phyloP scores from a whole-genome alignment of 2,329 filamentous ascomycete genomes.

The Penicillium sclerotiorum region DNA sequence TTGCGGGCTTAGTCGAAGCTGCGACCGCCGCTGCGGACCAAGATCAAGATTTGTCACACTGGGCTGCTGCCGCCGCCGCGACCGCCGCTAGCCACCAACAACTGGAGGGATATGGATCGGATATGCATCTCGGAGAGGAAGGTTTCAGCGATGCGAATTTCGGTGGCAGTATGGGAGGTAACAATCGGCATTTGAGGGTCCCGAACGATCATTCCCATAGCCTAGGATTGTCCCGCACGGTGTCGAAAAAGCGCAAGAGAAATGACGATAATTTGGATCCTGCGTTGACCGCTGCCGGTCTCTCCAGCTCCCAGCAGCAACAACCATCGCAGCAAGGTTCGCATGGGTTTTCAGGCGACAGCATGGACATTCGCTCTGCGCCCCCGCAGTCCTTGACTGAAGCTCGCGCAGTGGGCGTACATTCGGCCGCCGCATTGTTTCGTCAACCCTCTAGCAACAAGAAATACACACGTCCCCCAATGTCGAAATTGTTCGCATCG shows the following conservation, averaged over 20 bases:
- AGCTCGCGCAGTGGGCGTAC: slow-evolving; percentile 53
- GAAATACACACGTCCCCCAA: slow-evolving; percentile 61
- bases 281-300: slow-evolving; percentile 33
- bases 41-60: slow-evolving; percentile 40
- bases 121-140: slow-evolving; percentile 45
- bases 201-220: slow-evolving; percentile 32
- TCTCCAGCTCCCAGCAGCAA: slow-evolving; percentile 29
- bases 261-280: slow-evolving; percentile 43
- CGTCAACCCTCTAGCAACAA: slow-evolving; percentile 53
- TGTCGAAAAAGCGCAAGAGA: slow-evolving; percentile 46
- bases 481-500: slow-evolving; percentile 60
- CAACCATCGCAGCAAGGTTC: slow-evolving; percentile 27
- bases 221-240: slow-evolving; percentile 35
- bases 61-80: slow-evolving; percentile 50
- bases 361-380: slow-evolving; percentile 40
- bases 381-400: slow-evolving; percentile 45
- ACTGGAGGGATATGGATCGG: slow-evolving; percentile 42
- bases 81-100: slow-evolving; percentile 46
- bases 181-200: slow-evolving; percentile 31
- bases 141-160: slow-evolving; percentile 41
- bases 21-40: slow-evolving; percentile 49
- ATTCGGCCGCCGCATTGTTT: slow-evolving; percentile 58
- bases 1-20: slow-evolving; percentile 50
- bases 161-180: slow-evolving; percentile 27
- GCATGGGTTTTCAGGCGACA: slow-evolving; percentile 33